Base-by-base conservation (phyloP, 441 rosid species). In the Gossypium laxum region DNA sequence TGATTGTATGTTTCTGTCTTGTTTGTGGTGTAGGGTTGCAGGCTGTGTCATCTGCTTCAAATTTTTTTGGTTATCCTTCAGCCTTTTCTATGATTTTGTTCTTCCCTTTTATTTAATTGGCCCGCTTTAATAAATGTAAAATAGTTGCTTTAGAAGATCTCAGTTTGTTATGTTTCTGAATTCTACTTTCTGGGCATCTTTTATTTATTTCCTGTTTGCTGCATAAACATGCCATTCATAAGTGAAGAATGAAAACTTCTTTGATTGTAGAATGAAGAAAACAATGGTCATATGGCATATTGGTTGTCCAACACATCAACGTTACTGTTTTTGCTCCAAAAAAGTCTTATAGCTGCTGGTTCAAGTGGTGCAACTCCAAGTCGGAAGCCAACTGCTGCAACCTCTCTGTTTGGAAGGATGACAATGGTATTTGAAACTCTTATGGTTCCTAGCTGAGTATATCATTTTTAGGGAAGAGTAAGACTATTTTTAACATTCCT, bases 401-500 rank as follows among this genome's bases (percentile, higher is more conserved):
- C 95, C 58, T 95, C 99, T 54, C 77, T 95, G 78, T 91, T 95
- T 85, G 97, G 95, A 79, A 86, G 97, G 85, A 91, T 95, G 97
- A 77, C 98, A 57, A 86, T 88, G 94, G 98, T 95, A 89, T 76
- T 60, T 60, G 38, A 32, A 62, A 7, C 67, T 65, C 45, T 55
- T 32, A 15, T 22, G 30, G 24, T 47, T 30, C 65, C 19, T 26
- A 26, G 75, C 54, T 17, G 78, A 62, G 67, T 58, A 71, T 62
- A 22, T 55, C 14, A 28, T 71, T 75, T 70, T 69, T 12, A 12
- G 1, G 54, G 5, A 3, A 38, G 67, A 69, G 58, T 45, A 14
- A 70, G 60, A 22, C 67, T 45, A 45, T 41, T 70, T 68, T 73
- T 51, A 14, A 38, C 64, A 65, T 28, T 24, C 34, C n/a, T 66